Evolutionary conservation across 352 stramenopile genomes (phyloP).

Genomic region (Phytophthora sansomeana): DNA sequence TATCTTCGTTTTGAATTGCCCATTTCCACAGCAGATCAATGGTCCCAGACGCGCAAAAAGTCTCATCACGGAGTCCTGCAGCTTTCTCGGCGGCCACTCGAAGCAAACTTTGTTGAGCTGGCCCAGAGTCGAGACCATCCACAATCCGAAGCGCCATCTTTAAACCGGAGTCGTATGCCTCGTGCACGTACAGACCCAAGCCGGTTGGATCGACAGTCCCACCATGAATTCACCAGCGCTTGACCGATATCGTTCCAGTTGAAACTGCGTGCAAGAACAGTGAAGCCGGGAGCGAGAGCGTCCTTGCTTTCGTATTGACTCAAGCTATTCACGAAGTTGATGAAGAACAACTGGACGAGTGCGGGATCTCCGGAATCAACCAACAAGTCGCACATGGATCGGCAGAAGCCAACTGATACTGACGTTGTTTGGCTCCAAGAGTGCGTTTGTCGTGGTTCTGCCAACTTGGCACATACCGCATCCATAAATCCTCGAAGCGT

Average conservation of each 20-base stretch:
- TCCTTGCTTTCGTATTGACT: background rate
- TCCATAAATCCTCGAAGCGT: slow-evolving; percentile 14
- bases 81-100: background rate
- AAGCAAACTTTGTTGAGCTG: background rate
- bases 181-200: background rate
- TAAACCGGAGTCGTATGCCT: background rate
- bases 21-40: slow-evolving; percentile 20
- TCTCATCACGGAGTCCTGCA: background rate
- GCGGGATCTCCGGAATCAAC: background rate
- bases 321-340: background rate
- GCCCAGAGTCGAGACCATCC: background rate
- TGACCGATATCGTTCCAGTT: slow-evolving; percentile 4
- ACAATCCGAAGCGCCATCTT: background rate
- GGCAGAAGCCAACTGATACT: slow-evolving; percentile 6
- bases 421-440: background rate
- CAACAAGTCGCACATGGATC: slow-evolving; percentile 11
- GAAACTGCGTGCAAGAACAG: slow-evolving; percentile 8
- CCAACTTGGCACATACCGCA: background rate
- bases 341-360: slow-evolving; percentile 17
- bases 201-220: background rate
- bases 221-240: background rate
- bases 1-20: slow-evolving; percentile 6
- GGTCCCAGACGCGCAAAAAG: background rate
- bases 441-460: background rate
- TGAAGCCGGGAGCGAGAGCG: background rate